Percentiles rank a stretch among this genome's conserved stretches.
phyloP scores from a whole-genome alignment of 2,329 filamentous ascomycete genomes.

The Diaporthe citri region DNA sequence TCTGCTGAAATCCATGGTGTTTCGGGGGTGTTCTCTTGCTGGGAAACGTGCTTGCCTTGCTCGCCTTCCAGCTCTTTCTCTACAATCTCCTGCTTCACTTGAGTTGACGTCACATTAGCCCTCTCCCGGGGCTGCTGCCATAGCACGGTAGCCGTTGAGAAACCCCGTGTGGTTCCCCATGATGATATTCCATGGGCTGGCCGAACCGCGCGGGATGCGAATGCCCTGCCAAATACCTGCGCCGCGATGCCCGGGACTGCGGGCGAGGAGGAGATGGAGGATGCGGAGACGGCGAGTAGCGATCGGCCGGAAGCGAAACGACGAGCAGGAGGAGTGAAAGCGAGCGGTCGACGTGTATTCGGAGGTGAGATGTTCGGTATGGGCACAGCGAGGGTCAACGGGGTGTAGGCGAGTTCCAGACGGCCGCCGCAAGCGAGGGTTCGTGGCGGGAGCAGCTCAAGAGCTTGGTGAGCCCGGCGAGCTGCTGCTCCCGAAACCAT shows the following conservation, averaged over 20 bases:
- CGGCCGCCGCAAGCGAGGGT: conserved; percentile 50
- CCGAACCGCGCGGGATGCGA: conserved; percentile 36
- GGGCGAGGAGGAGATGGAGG: background rate
- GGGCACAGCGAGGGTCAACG: background rate
- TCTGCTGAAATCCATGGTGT: conserved; percentile 66
- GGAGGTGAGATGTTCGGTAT: conserved; percentile 40
- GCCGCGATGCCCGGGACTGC: conserved; percentile 22
- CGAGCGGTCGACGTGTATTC: background rate
- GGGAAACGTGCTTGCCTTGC: conserved; percentile 44
- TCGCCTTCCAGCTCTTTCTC: conserved; percentile 39
- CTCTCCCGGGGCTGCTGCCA: conserved; percentile 40
- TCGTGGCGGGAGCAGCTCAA: conserved; percentile 60
- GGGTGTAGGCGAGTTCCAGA: background rate
- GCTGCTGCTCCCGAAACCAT: conserved; percentile 63
- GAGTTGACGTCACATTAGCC: conserved; percentile 36
- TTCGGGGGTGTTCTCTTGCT: conserved; percentile 49
- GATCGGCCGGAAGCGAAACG: conserved; percentile 25
- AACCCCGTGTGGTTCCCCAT: conserved; percentile 41
- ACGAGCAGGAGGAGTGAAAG: background rate
- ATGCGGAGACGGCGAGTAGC: background rate
- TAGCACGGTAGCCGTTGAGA: conserved; percentile 44
- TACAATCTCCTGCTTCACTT: conserved; percentile 31
- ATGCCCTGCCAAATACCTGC: conserved; percentile 34
- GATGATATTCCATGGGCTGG: conserved; percentile 41
- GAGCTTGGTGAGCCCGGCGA: conserved; percentile 51